These are phyloP conservation scores for Cryptococcus sp. DNA, from an alignment of 1,284 basidiomycete genomes.

Conservation along the genomic window DNA sequence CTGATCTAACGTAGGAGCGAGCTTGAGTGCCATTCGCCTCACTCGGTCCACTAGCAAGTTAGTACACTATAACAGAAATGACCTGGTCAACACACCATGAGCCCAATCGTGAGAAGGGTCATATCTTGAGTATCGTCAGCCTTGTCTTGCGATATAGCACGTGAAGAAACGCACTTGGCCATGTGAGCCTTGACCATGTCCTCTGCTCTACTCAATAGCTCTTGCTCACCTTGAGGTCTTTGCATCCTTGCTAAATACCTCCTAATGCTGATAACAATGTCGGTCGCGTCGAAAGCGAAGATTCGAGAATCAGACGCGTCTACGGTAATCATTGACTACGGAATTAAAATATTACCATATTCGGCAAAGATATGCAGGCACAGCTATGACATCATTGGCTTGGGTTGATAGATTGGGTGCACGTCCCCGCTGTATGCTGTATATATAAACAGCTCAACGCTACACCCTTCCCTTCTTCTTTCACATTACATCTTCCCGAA, in stretches of 20 bases:
- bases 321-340: too few species aligned
- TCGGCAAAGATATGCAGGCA: too few species aligned
- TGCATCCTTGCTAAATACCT: too few species aligned
- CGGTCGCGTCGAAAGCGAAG: too few species aligned
- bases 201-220: constrained; percentile 57
- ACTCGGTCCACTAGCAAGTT: constrained; percentile 67
- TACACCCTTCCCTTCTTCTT: not conserved
- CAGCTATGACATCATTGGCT: too few species aligned
- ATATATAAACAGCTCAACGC: too few species aligned
- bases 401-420: too few species aligned
- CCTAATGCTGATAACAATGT: too few species aligned
- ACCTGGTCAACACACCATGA: constrained; percentile 60
- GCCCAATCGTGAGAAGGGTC: constrained; percentile 86
- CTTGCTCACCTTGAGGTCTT: too few species aligned
- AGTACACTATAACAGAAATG: not conserved
- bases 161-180: constrained; percentile 51
- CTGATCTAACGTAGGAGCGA: constrained; percentile 56
- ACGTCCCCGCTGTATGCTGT: too few species aligned
- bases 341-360: too few species aligned
- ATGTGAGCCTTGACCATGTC: constrained; percentile 69
- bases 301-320: too few species aligned
- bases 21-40: constrained; percentile 64
- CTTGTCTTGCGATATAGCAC: not conserved
- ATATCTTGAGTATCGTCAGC: constrained; percentile 49
- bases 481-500: not conserved